Evolutionary conservation across 2,329 filamentous ascomycete species (phyloP).

Genomic region (Sarocladiaceae sp.): DNA sequence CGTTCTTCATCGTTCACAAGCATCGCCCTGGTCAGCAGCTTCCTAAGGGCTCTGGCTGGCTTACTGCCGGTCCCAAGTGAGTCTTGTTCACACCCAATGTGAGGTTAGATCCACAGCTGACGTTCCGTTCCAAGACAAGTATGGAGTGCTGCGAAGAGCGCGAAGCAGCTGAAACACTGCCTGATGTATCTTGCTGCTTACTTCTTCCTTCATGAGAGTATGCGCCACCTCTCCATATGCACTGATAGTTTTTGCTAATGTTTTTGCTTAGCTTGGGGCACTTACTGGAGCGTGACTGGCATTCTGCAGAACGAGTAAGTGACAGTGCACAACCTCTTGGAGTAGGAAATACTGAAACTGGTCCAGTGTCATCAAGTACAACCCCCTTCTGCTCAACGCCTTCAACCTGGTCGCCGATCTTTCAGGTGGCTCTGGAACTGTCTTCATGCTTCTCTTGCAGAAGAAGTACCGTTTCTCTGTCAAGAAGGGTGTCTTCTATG

Average conservation of each 20-base stretch:
- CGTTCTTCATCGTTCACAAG: conserved; percentile 20
- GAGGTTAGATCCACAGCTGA: too few species aligned
- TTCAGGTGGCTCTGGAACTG: conserved; percentile 15
- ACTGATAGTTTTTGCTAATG: too few species aligned
- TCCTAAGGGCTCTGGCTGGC: conserved; percentile 14
- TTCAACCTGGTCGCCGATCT: conserved; percentile 16
- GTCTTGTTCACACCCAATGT: too few species aligned
- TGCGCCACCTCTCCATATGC: conserved; percentile 1
- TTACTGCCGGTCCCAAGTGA: conserved; percentile 14
- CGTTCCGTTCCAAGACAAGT: conserved; percentile 11
- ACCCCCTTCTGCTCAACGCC: conserved; percentile 16
- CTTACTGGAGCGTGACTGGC: conserved; percentile 16
- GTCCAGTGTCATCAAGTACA: conserved; percentile 18
- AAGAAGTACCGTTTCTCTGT: conserved; percentile 17
- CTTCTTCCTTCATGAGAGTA: conserved; percentile 18
- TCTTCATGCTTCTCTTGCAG: conserved; percentile 16
- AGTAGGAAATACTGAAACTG: too few species aligned
- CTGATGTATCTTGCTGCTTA: conserved; percentile 18
- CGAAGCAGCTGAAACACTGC: conserved; percentile 16
- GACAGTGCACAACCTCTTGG: too few species aligned
- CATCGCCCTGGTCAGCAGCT: conserved; percentile 18
- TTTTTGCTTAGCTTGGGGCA: conserved; percentile 13
- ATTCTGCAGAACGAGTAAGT: conserved; percentile 17
- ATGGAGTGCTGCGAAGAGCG: conserved; percentile 16
- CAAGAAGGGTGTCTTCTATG: conserved; percentile 18